A percentile compares a stretch with the other conserved stretches of the same genome.
These are phyloP conservation scores for Fraxinus albicans DNA, from an alignment of 305 asterid species.

Conservation along the genomic window DNA sequence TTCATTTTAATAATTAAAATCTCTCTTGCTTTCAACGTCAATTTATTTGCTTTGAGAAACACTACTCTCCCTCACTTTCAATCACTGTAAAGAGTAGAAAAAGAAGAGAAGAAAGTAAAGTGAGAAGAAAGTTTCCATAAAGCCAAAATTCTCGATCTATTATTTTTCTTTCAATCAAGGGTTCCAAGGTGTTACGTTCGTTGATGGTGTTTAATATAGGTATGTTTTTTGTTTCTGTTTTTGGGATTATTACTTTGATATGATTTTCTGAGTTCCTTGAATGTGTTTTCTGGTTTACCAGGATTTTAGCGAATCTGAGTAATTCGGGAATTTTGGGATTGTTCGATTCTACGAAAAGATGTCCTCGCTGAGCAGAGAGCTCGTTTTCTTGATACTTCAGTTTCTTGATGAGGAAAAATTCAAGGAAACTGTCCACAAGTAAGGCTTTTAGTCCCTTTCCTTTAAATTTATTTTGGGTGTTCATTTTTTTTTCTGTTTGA, in stretches of 20 bases:
- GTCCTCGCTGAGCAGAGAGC: constrained; percentile 52
- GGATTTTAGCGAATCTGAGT: constrained; percentile 37
- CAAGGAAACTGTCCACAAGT: constrained; percentile 63
- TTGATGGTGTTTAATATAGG: constrained; percentile 2
- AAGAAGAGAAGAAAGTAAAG: constrained; percentile 12
- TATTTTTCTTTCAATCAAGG: background rate
- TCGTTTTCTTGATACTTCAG: constrained; percentile 54
- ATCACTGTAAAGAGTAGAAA: constrained; percentile 20
- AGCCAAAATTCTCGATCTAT: constrained; percentile 36
- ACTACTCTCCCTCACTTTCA: constrained; percentile 6
- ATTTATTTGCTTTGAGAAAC: constrained; percentile 13
- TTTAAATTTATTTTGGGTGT: background rate
- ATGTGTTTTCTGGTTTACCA: constrained; percentile 4
- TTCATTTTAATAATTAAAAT: background rate
- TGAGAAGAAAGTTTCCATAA: constrained; percentile 13
- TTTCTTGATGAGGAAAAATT: constrained; percentile 57
- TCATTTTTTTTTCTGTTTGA: constrained; percentile 2
- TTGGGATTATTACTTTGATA: constrained; percentile 24
- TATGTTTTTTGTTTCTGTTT: background rate
- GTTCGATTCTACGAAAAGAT: constrained; percentile 29
- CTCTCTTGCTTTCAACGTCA: background rate
- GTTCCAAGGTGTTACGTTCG: constrained; percentile 1
- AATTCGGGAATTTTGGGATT: constrained; percentile 27
- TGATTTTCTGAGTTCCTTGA: background rate
- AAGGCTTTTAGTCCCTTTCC: constrained; percentile 7